Percentiles rank a stretch among this genome's conserved stretches.
phyloP scores from a whole-genome alignment of 1,284 basidiomycete species.

The Heterobasidion irregulare region DNA sequence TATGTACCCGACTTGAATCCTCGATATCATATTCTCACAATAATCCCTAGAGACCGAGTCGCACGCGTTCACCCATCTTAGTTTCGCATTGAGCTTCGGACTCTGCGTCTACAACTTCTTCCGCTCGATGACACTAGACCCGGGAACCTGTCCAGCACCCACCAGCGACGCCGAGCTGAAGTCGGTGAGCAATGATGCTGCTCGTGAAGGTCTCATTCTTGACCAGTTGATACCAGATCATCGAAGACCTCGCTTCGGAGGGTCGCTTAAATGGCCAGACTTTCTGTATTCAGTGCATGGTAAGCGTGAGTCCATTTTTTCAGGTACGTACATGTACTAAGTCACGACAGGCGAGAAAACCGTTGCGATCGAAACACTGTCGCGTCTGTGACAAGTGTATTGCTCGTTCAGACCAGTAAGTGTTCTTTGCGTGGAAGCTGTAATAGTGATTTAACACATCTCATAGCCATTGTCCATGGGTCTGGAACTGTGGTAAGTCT shows the following conservation, averaged over 20 bases:
- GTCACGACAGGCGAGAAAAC: constrained; percentile 64
- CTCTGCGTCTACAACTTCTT: constrained; percentile 88
- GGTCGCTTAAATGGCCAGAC: constrained; percentile 90
- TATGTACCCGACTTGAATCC: constrained; percentile 24
- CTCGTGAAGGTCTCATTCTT: not conserved
- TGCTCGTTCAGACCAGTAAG: constrained; percentile 86
- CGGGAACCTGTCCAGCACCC: constrained; percentile 83
- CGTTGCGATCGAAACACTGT: constrained; percentile 93
- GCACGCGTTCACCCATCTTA: constrained; percentile 51
- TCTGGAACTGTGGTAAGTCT: constrained; percentile 92
- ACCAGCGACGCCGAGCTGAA: constrained; percentile 77
- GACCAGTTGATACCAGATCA: constrained; percentile 40
- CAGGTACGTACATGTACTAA: not conserved
- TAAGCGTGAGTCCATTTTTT: constrained; percentile 18
- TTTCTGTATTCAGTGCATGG: constrained; percentile 95
- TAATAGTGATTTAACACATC: not conserved
- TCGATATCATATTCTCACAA: constrained; percentile 30
- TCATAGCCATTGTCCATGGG: constrained; percentile 92
- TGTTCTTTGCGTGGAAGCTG: constrained; percentile 9
- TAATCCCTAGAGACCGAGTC: constrained; percentile 55
- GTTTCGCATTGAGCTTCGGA: constrained; percentile 48
- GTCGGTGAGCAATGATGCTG: constrained; percentile 24
- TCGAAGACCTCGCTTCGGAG: constrained; percentile 84
- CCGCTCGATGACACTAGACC: constrained; percentile 81
- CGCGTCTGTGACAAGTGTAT: constrained; percentile 87